Percentiles rank a stretch among this genome's conserved stretches.
Conservation (phyloP, 768 basidiomycete genomes). For the Amanita exitialis region DNA sequence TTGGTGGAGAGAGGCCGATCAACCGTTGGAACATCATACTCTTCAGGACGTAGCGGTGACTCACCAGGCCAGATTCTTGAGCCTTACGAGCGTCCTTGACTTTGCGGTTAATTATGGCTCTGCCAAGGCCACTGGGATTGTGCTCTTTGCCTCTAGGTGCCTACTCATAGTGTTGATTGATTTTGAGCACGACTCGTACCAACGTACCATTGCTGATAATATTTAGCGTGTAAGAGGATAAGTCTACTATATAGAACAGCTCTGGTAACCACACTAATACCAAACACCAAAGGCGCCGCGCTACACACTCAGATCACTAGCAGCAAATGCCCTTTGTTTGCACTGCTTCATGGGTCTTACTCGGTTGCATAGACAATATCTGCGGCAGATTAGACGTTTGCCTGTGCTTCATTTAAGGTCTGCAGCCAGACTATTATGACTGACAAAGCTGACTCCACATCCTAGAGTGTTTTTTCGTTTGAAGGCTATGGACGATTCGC, state of each 20-base stretch:
- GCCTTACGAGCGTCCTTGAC: constrained; percentile 60
- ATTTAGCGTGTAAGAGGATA: too few relatives aligned
- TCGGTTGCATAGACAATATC: constrained; percentile 30
- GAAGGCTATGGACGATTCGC: constrained; percentile 48
- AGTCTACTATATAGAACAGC: too few relatives aligned
- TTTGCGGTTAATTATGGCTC: constrained; percentile 91
- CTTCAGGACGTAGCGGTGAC: constrained; percentile 13
- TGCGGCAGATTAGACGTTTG: constrained; percentile 29
- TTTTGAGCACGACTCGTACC: neutral
- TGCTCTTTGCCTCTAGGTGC: constrained; percentile 48
- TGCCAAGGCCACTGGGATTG: constrained; percentile 79
- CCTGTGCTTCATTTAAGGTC: constrained; percentile 36
- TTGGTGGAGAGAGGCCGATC: constrained; percentile 18
- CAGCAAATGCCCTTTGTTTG: too few relatives aligned
- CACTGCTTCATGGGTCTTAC: constrained; percentile 10
- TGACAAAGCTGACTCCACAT: neutral
- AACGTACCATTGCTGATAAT: neutral
- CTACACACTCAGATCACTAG: neutral
- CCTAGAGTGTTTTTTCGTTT: constrained; percentile 55
- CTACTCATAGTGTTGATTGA: constrained; percentile 18
- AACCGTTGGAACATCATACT: neutral
- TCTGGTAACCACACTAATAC: too few relatives aligned
- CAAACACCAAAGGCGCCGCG: too few relatives aligned
- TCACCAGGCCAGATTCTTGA: constrained; percentile 59
- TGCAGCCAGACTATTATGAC: constrained; percentile 2